A percentile compares a stretch with the other conserved stretches of the same genome.
Conservation (phyloP, 2,329 filamentous ascomycete genomes). For the Fonsecaea monophora region DNA sequence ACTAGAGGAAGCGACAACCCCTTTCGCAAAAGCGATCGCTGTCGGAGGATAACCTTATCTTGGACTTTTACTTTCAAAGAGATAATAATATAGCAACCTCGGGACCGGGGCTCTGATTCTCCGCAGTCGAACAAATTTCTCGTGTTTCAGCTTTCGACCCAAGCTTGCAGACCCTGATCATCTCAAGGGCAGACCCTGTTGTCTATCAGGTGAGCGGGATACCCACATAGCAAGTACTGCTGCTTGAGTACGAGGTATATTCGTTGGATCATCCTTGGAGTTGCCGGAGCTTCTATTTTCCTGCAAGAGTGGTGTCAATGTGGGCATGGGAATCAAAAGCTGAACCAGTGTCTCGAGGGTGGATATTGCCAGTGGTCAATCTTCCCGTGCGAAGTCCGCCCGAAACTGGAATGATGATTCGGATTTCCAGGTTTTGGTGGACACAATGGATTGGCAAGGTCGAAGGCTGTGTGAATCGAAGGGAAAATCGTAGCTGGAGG, state of each 20-base stretch:
- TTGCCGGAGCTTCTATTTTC: constrained; percentile 2
- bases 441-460: neutral
- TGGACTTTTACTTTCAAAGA: constrained; percentile 9
- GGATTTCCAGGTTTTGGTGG: neutral
- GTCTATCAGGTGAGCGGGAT: neutral
- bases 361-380: neutral
- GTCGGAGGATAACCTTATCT: constrained; percentile 13
- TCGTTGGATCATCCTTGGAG: neutral
- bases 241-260: neutral
- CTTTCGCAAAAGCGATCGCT: neutral
- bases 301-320: neutral
- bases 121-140: constrained; percentile 8
- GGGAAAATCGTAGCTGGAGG: neutral
- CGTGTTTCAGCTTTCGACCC: neutral
- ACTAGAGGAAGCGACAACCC: neutral
- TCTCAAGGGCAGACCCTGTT: neutral
- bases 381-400: neutral
- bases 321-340: neutral
- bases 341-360: constrained; percentile 6
- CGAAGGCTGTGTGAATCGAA: neutral
- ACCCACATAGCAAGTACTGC: neutral
- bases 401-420: neutral
- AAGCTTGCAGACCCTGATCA: constrained; percentile 6
- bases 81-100: neutral
- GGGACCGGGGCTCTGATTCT: constrained; percentile 1